phyloP scores from a whole-genome alignment of 2,329 filamentous ascomycete species.

The Fusarium tjaetaba region DNA sequence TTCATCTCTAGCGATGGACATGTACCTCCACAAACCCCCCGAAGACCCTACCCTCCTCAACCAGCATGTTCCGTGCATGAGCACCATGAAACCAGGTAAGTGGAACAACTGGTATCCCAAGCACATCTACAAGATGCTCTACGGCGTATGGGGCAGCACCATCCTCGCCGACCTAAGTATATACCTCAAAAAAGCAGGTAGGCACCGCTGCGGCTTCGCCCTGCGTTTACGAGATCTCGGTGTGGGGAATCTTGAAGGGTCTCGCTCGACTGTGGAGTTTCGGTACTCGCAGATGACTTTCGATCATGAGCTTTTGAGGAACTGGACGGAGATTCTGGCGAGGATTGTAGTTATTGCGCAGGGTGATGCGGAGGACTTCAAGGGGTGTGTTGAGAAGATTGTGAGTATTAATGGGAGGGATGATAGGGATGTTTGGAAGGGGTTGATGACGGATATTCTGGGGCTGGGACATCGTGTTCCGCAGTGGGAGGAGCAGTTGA shows the following conservation, averaged over 20 bases:
- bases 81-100: neutral
- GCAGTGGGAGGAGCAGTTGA: conserved; percentile 36
- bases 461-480: conserved; percentile 23
- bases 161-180: neutral
- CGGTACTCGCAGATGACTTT: conserved; percentile 43
- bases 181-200: fast-evolving
- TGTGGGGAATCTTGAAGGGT: neutral
- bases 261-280: conserved; percentile 39
- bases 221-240: neutral
- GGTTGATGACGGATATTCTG: conserved; percentile 14
- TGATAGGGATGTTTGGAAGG: conserved; percentile 7
- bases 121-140: neutral
- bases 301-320: conserved; percentile 28
- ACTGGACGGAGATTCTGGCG: conserved; percentile 35
- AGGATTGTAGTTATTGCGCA: conserved; percentile 28
- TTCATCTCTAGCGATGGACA: neutral
- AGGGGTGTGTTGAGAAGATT: neutral
- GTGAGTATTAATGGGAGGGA: neutral
- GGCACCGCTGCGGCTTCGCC: neutral
- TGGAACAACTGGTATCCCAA: conserved; percentile 19
- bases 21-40: fast-evolving
- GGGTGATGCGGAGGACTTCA: conserved; percentile 1
- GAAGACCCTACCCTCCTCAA: neutral
- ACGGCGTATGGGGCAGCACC: conserved; percentile 20
- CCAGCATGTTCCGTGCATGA: neutral